A percentile compares a stretch with the other conserved stretches of the same genome.
These are phyloP conservation scores for Kwoniella sp. DNA, from an alignment of 768 basidiomycete species.

Conservation along the genomic window DNA sequence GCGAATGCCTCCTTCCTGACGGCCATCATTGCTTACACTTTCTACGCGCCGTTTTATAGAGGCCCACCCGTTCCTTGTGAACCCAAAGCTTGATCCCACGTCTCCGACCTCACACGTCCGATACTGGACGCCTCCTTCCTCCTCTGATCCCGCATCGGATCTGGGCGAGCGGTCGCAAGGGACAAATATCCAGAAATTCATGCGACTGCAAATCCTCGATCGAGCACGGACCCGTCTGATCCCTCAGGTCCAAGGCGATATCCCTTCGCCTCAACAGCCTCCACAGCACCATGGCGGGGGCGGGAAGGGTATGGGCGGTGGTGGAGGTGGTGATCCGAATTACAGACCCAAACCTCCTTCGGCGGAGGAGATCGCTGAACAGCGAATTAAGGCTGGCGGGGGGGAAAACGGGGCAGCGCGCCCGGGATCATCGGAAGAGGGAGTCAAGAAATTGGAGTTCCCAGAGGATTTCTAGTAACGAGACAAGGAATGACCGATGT, in stretches of 20 bases:
- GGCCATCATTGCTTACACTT: conserved; percentile 1
- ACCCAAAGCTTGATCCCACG: conserved; percentile 32
- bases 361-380: conserved; percentile 7
- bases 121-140: conserved; percentile 38
- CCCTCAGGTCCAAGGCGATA: conserved; percentile 1
- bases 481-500: no score
- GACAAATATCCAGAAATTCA: conserved; percentile 50
- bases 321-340: conserved; percentile 41
- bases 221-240: neutral
- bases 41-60: conserved; percentile 38
- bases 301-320: conserved; percentile 28
- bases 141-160: conserved; percentile 9
- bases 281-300: conserved; percentile 9
- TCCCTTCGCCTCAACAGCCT: neutral
- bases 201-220: conserved; percentile 24
- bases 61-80: conserved; percentile 53
- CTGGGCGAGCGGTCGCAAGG: conserved; percentile 48
- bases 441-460: neutral
- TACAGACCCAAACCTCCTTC: conserved; percentile 30
- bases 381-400: conserved; percentile 11
- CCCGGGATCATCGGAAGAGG: neutral
- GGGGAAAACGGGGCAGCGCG: neutral
- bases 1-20: neutral
- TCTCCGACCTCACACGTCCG: conserved; percentile 14
- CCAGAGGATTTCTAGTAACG: conserved; percentile 9